Base-by-base conservation (phyloP, 257 asterid species). In the Primulina huaijiensis region DNA sequence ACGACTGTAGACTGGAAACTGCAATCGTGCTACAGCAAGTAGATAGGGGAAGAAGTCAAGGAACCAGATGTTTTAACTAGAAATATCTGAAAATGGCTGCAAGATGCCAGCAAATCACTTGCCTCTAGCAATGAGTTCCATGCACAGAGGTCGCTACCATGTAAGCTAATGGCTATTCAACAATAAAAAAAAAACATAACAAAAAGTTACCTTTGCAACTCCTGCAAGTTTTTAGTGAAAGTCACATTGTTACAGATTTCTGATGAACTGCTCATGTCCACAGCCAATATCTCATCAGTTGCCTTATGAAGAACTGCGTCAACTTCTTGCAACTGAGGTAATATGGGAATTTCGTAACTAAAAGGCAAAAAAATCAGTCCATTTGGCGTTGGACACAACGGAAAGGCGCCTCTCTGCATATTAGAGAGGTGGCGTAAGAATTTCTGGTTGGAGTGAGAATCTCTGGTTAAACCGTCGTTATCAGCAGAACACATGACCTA, bases 341-440 rank as follows among this genome's bases (percentile, higher is more conserved):
- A 50, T 67, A 94, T 56, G 71, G 90, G 85, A 55, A 94, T 88
- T 71, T 75, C 92, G 78, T 78, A 88, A 63, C 72, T 84, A 33
- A 94, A 83, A 74, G 99, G 96, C 83, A 94, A 78, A 79, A 94
- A 94, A 14, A 85, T 85, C 81, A 94, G 76, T 10, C 97, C 97
- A 35, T 86, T 89, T 74, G 72, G 84, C 11, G 97, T 88, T 77
- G 96, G 93, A 60, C 73, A 46, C 80, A 85, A 43, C 25, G 99
- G 97, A 76, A 94, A 86, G 78, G 97, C 97, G 57, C 97, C 99
- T 81, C 99, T 91, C 97, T 94, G 94, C 86, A 81, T 76, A 75
- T 81, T 29, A 60, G 31, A 38, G 63, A 60, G n/a, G 62, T 53
- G 46, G 30, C 40, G 57, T 68, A 53, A 70, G 75, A 73, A 71